These are phyloP conservation scores for Phytophthora litchii DNA, from an alignment of 352 stramenopile species.

Conservation along the genomic window DNA sequence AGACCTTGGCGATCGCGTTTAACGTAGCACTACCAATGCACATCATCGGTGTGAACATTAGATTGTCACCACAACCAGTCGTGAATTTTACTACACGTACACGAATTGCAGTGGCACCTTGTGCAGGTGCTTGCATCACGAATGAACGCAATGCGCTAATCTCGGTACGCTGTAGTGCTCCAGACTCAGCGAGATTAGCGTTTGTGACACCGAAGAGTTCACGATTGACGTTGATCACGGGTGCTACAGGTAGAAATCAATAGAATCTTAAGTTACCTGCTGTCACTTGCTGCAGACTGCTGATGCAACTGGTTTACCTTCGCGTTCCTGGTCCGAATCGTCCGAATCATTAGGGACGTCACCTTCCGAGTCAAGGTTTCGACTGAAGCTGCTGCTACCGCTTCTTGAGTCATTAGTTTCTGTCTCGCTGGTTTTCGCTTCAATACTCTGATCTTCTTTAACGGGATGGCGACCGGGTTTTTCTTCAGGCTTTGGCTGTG, in stretches of 20 bases:
- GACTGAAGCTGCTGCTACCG: slow-evolving; percentile 20
- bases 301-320: slow-evolving; percentile 10
- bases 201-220: slow-evolving; percentile 15
- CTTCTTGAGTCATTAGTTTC: slow-evolving; percentile 10
- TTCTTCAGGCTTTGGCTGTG: not conserved
- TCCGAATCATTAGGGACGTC: slow-evolving; percentile 18
- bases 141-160: slow-evolving; percentile 43
- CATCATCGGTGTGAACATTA: not conserved
- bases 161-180: slow-evolving; percentile 18
- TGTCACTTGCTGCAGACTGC: not conserved
- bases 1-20: slow-evolving; percentile 56
- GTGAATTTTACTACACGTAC: slow-evolving; percentile 22
- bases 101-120: slow-evolving; percentile 30
- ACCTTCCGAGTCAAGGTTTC: slow-evolving; percentile 20
- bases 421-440: slow-evolving; percentile 1
- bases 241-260: slow-evolving; percentile 10
- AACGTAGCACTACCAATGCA: slow-evolving; percentile 47
- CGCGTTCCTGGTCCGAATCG: slow-evolving; percentile 19
- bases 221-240: slow-evolving; percentile 16
- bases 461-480: not conserved
- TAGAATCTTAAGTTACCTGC: not conserved
- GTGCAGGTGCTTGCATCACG: slow-evolving; percentile 40
- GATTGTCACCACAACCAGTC: not conserved
- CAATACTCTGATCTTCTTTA: slow-evolving; percentile 5
- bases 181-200: not conserved